Conservation (phyloP, 345 rosid species). For the Eutrema yunnanense region DNA sequence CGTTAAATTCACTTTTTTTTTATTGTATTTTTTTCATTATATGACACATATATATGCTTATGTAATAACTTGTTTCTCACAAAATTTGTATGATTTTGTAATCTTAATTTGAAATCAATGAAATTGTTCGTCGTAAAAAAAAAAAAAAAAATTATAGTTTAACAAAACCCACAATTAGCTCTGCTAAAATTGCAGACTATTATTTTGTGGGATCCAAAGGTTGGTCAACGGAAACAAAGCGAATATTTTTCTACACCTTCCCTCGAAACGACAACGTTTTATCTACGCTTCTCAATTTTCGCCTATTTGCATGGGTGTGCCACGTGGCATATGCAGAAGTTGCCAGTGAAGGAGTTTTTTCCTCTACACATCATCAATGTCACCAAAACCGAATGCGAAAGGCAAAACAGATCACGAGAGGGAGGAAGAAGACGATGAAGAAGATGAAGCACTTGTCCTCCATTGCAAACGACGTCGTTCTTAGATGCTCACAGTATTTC, state of each 20-base stretch:
- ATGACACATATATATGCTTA: no score
- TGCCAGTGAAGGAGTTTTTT: conserved; percentile 17
- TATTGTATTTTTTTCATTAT: no score
- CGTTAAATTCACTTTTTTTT: no score
- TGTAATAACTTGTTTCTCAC: no score
- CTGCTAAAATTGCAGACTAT: no score
- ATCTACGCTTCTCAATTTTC: not conserved
- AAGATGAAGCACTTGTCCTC: conserved; percentile 74
- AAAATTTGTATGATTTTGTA: no score
- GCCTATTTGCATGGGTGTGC: conserved; percentile 27
- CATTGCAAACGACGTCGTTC: conserved; percentile 65
- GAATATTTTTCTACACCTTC: not conserved
- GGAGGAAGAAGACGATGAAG: conserved; percentile 8
- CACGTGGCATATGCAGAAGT: conserved; percentile 15
- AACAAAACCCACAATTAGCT: no score
- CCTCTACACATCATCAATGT: conserved; percentile 3
- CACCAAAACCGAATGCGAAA: conserved; percentile 12
- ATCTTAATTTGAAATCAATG: no score
- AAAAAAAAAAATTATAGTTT: no score
- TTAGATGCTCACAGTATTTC: conserved; percentile 55
- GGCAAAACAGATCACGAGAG: not conserved
- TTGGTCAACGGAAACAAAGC: not conserved
- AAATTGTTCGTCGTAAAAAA: no score
- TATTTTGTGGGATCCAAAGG: no score
- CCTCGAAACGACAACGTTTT: not conserved